Evolutionary conservation across 2,329 filamentous ascomycete species (phyloP).

Genomic region (Chrysosporium queenslandicum): DNA sequence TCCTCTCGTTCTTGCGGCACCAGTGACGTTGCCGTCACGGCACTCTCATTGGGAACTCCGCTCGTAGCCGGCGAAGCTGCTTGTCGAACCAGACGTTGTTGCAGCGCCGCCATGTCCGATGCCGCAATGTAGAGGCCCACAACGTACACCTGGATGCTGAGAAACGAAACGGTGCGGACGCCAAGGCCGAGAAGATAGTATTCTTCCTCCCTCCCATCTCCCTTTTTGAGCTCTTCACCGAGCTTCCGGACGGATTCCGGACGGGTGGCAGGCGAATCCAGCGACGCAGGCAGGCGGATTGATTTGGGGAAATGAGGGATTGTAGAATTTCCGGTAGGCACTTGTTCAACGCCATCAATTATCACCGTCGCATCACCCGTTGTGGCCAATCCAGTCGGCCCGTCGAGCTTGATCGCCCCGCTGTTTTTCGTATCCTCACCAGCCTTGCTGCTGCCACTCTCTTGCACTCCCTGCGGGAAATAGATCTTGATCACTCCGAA

Average conservation of each 20-base stretch:
- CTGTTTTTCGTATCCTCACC: background rate
- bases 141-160: slow-evolving; percentile 86
- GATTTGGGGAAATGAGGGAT: slow-evolving; percentile 69
- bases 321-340: slow-evolving; percentile 71
- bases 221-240: slow-evolving; percentile 31
- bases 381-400: slow-evolving; percentile 30
- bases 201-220: slow-evolving; percentile 47
- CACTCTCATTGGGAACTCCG: slow-evolving; percentile 40
- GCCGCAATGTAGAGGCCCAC: slow-evolving; percentile 86
- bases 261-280: slow-evolving; percentile 25
- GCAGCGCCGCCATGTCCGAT: slow-evolving; percentile 68
- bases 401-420: slow-evolving; percentile 32
- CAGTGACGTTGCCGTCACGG: slow-evolving; percentile 63
- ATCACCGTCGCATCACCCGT: slow-evolving; percentile 28
- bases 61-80: slow-evolving; percentile 39
- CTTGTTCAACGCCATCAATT: slow-evolving; percentile 58
- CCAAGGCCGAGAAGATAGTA: slow-evolving; percentile 86
- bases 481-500: slow-evolving; percentile 35
- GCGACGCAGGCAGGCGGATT: slow-evolving; percentile 50
- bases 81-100: slow-evolving; percentile 63
- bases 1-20: slow-evolving; percentile 70
- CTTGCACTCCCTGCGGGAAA: slow-evolving; percentile 18
- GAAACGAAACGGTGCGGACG: slow-evolving; percentile 78
- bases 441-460: slow-evolving; percentile 1
- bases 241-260: slow-evolving; percentile 28